Conservation (phyloP, 495 filamentous ascomycete genomes). For the Immersiella caudata region DNA sequence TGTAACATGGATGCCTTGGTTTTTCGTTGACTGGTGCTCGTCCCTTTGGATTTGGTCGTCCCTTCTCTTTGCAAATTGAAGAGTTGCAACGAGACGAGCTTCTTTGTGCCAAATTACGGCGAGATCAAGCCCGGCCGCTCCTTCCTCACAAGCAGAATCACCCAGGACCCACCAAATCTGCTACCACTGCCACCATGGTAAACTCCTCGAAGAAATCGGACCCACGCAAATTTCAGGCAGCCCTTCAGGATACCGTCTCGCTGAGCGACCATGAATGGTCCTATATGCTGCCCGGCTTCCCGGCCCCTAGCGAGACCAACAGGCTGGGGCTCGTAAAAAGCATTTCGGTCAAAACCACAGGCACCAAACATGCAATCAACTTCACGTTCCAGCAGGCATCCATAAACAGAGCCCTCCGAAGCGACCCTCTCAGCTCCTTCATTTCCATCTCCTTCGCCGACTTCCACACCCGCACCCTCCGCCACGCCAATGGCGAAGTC, state of each 20-base stretch:
- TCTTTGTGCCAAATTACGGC: too few species aligned
- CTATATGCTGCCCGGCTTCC: slow-evolving; percentile 37
- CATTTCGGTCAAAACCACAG: slow-evolving; percentile 37
- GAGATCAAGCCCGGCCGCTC: neutral
- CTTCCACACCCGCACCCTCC: slow-evolving; percentile 31
- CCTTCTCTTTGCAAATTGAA: too few species aligned
- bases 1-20: slow-evolving; percentile 10
- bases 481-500: slow-evolving; percentile 29
- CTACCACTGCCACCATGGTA: neutral
- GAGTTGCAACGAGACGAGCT: too few species aligned
- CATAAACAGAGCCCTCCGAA: slow-evolving; percentile 42
- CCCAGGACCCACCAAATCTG: neutral
- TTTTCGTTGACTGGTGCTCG: neutral
- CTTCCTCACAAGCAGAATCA: neutral
- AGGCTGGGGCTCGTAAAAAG: slow-evolving; percentile 38
- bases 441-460: slow-evolving; percentile 46
- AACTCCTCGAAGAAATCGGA: neutral
- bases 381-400: slow-evolving; percentile 36
- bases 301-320: slow-evolving; percentile 29
- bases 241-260: slow-evolving; percentile 23
- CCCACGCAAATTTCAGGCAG: neutral
- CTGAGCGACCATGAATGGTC: slow-evolving; percentile 38
- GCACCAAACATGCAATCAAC: slow-evolving; percentile 28
- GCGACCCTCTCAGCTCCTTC: slow-evolving; percentile 35
- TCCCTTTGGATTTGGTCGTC: neutral